Evolutionary conservation across 805 yeast species (phyloP), one percentile per base, ranked within the genome.

Genomic region (Kuraishia molischiana): DNA sequence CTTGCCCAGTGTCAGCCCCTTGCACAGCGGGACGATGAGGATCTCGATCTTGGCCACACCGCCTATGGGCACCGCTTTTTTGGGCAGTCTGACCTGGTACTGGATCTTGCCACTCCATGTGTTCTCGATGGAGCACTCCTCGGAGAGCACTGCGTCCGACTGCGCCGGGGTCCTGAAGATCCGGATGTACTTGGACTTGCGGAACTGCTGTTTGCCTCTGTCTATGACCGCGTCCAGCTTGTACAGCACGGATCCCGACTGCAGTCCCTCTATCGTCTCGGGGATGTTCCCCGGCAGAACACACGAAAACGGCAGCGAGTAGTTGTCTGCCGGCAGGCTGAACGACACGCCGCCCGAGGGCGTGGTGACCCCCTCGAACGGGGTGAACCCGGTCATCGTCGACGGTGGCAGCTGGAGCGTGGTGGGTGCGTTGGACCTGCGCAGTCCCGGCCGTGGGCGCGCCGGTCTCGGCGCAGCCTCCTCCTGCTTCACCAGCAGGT

Each of bases 71-170:
- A 73, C 51, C 0, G 67, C 72, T 38, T 62, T 67, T 32, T 56
- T 58, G 1, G 64, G 63, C 18, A 72, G 42, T 33, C 56, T 50
- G 3, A 73, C 74, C 35, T 59, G 61, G 45, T 73, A 73, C 43
- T 72, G 74, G 19, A 71, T 57, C 44, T 72, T 72, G 0, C 64
- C 65, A 0, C 75, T 68, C 79, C 79, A 73, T 2, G 67, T 59
- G 46, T 69, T 70, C 41, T 62, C 63, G 35, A 72, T 62, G 19
- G 70, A 67, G 31, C 69, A 61, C 34, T 62, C 64, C 44, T 70
- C 73, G 24, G 54, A 49, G 15, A 68, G 47, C 29, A 58, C 52
- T 29, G 64, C 39, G 47, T 60, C 67, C 10, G 60, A 51, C 1
- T 66, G 63, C 18, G 67, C 61, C 14, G 68, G 59, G 0, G 71